Conservation (phyloP, 2,329 filamentous ascomycete genomes). For the Rhytidhysteron rufulum region DNA sequence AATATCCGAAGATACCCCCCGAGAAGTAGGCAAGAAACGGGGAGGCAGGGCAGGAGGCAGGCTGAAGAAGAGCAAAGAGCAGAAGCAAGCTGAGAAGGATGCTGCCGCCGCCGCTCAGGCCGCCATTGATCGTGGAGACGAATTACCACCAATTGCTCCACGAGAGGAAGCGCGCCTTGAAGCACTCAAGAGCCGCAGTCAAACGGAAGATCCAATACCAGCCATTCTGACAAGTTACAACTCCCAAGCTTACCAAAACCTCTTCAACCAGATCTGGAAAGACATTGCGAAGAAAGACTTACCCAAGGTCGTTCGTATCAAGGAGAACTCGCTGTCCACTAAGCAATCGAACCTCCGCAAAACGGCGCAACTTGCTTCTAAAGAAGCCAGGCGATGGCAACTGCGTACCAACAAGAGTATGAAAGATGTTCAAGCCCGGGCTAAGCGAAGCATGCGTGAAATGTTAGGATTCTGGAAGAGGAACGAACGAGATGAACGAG, state of each 20-base stretch:
- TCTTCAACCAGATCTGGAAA: conserved; percentile 96
- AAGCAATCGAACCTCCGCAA: conserved; percentile 97
- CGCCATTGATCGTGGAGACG: conserved; percentile 73
- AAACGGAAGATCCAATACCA: conserved; percentile 47
- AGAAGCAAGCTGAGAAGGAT: conserved; percentile 66
- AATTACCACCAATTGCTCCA: conserved; percentile 59
- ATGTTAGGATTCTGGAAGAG: conserved; percentile 99
- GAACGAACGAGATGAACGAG: conserved; percentile 95
- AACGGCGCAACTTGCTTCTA: conserved; percentile 92
- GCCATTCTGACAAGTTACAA: conserved; percentile 56
- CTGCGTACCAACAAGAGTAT: conserved; percentile 96
- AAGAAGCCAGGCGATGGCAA: conserved; percentile 97
- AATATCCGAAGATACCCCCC: conserved; percentile 53
- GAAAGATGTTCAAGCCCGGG: conserved; percentile 93
- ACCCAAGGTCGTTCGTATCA: conserved; percentile 85
- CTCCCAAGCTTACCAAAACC: conserved; percentile 91
- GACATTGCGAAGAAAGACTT: conserved; percentile 93
- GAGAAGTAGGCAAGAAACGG: conserved; percentile 45
- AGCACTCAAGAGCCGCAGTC: conserved; percentile 38
- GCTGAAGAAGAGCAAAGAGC: conserved; percentile 82
- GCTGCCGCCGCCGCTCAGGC: conserved; percentile 85
- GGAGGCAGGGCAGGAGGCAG: conserved; percentile 56
- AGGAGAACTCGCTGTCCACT: conserved; percentile 76
- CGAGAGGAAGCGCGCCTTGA: conserved; percentile 54
- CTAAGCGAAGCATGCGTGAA: conserved; percentile 97